phyloP scores from a whole-genome alignment of 257 asterid genomes.

The Solanum pinnatisectum region DNA sequence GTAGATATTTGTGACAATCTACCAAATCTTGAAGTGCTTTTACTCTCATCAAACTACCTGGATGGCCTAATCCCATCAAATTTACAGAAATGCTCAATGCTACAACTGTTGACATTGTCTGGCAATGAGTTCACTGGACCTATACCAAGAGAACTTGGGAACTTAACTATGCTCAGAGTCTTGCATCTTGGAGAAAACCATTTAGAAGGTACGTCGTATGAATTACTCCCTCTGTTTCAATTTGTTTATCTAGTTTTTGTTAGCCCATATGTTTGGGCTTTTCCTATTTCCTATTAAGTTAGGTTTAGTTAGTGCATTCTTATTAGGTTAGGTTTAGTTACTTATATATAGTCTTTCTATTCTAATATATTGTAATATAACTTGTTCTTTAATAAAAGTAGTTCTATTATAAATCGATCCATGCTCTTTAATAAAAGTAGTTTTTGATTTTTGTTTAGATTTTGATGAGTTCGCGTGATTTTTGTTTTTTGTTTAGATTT shows the following conservation, averaged over 20 bases:
- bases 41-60: background rate
- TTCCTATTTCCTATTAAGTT: no score
- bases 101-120: background rate
- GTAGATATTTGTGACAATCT: background rate
- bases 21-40: background rate
- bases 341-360: no score
- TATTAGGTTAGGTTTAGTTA: no score
- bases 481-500: no score
- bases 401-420: no score
- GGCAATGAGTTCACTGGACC: background rate
- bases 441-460: no score
- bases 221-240: background rate
- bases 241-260: background rate
- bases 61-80: background rate
- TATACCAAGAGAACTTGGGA: background rate
- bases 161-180: background rate
- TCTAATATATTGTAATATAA: no score
- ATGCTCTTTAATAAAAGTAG: no score
- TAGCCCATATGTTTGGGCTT: no score
- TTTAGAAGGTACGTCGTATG: background rate
- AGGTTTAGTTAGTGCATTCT: no score
- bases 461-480: no score
- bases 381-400: no score
- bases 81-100: background rate
- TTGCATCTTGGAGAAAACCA: background rate